Evolutionary conservation across 1,139 yeast species (phyloP), one percentile per base, ranked within the genome.

Genomic region (Spencermartinsiella ligniputridi): DNA sequence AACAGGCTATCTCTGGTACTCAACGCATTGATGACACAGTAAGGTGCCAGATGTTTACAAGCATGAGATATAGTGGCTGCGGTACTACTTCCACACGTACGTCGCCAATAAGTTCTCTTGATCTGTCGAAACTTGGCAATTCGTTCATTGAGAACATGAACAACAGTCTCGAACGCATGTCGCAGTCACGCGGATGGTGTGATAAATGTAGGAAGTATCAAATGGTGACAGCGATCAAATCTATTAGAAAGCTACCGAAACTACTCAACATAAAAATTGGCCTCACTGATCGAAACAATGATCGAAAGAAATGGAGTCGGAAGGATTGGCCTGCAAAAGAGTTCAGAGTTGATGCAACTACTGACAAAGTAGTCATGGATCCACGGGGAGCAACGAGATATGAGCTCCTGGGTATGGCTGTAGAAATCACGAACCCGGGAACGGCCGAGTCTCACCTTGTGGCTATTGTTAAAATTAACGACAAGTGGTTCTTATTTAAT

Each of bases 401-500:
- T 47, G 54, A 54, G 16, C 53, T 70, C 25, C 47, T 57, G 11
- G 73, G 74, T 4, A 55, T 63, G 35, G 65, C 68, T 3, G 64
- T 66, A n/a, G 72, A 69, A 45, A 59, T 70, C 9, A 45, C 55
- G 3, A 55, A 53, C 4, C 58, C 57, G 6, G 49, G 51, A 5
- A 5, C 32, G 15, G 49, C 54, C 2, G 67, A 60, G 35, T 55
- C 60, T 17, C 73, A 68, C 41, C 51, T 64, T 40, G 68, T 69
- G 11, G 55, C 71, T 4, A 54, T 66, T 52, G 71, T 79, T 4
- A 74, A 74, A 44, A 69, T 79, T 29, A 54, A 53, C 9, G 47
- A 46, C 41, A 71, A 71, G 44, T 94, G 99, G 98, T 79, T 75
- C 54, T 64, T 94, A 57, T 89, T 94, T 63, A 94, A 94, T 60